Evolutionary conservation across 768 basidiomycete genomes (phyloP).

Genomic region (Psilocybe tampanensis): DNA sequence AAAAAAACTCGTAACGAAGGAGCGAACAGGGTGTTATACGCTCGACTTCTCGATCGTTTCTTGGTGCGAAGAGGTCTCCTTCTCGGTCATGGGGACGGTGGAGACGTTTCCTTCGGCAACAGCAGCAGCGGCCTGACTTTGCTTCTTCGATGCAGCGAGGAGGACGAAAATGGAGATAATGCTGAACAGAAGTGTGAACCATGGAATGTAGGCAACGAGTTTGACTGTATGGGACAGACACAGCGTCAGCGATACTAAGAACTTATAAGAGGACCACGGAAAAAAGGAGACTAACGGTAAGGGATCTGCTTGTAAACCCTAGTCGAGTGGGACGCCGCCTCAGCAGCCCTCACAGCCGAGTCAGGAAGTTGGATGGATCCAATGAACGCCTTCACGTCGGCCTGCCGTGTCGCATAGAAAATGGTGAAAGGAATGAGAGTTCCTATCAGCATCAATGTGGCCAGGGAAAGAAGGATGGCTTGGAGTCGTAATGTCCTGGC

Average conservation of each 20-base stretch:
- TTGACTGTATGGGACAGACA: constrained; percentile 37
- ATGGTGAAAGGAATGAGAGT: constrained; percentile 48
- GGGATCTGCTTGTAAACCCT: constrained; percentile 44
- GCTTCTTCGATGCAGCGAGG: constrained; percentile 16
- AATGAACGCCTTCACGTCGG: constrained; percentile 43
- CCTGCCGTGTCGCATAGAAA: constrained; percentile 46
- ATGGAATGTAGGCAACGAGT: constrained; percentile 52
- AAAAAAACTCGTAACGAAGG: neutral
- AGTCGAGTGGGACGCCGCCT: constrained; percentile 39
- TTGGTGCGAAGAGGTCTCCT: constrained; percentile 8
- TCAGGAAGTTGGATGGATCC: constrained; percentile 37
- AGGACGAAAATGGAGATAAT: constrained; percentile 23
- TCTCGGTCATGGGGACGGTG: constrained; percentile 10
- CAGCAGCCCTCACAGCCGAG: constrained; percentile 35
- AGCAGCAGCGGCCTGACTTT: neutral
- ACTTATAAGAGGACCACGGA: no score
- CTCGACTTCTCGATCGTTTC: neutral
- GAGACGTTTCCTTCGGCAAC: neutral
- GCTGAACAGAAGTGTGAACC: constrained; percentile 36
- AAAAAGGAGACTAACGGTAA: constrained; percentile 43
- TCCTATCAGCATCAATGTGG: constrained; percentile 38
- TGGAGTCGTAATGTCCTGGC: constrained; percentile 18
- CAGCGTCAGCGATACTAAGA: neutral
- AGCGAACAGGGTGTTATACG: neutral
- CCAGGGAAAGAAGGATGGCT: constrained; percentile 12